Evolutionary conservation across 2,329 filamentous ascomycete genomes (phyloP).

Genomic region (Monilinia fructigena): DNA sequence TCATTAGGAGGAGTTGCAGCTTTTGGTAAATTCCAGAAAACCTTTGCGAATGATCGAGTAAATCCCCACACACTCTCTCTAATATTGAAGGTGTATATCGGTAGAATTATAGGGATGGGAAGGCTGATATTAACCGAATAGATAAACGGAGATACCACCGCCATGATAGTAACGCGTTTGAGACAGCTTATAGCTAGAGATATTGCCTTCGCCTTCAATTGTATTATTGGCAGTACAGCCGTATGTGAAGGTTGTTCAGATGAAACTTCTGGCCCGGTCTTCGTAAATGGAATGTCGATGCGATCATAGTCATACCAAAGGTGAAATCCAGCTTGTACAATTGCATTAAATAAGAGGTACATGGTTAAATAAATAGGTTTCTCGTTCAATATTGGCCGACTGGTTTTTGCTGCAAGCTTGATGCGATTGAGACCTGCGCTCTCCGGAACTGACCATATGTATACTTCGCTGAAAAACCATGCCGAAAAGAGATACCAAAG

Average conservation of each 20-base stretch:
- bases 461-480: conserved; percentile 76
- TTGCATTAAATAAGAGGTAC: conserved; percentile 66
- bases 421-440: conserved; percentile 69
- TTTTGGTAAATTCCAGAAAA: conserved; percentile 73
- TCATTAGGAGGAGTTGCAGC: conserved; percentile 61
- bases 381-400: conserved; percentile 80
- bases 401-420: conserved; percentile 64
- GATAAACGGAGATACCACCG: conserved; percentile 43
- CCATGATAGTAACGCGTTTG: conserved; percentile 42
- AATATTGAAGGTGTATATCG: conserved; percentile 61
- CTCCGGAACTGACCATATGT: conserved; percentile 67
- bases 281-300: conserved; percentile 44
- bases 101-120: conserved; percentile 36
- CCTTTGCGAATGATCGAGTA: conserved; percentile 67
- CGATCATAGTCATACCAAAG: conserved; percentile 72
- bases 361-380: conserved; percentile 76
- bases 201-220: conserved; percentile 42
- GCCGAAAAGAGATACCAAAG: conserved; percentile 77
- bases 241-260: conserved; percentile 43
- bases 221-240: conserved; percentile 41
- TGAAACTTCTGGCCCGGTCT: conserved; percentile 37
- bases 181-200: conserved; percentile 39
- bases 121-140: conserved; percentile 46
- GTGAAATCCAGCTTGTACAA: conserved; percentile 68
- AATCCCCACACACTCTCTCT: conserved; percentile 65